These are phyloP conservation scores for Funneliformis geosporum DNA, from an alignment of 192 early-diverging fungal species.

Conservation along the genomic window DNA sequence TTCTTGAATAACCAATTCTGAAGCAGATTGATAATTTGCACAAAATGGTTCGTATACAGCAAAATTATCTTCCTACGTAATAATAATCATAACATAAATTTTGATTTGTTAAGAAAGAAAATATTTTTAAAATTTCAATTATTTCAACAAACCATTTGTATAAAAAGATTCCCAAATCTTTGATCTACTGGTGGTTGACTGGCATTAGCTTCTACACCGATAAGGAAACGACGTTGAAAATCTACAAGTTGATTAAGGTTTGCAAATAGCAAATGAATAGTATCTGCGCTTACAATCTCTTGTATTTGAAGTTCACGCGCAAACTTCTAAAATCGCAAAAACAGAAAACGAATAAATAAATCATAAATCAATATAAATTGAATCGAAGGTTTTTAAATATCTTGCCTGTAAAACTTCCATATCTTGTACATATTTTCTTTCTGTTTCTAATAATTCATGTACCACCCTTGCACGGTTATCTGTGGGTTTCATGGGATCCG, in stretches of 20 bases:
- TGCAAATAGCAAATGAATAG: constrained; percentile 81
- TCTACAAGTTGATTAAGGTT: constrained; percentile 94
- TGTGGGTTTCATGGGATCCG: constrained; percentile 64
- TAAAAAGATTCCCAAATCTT: constrained; percentile 83
- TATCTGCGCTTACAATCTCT: constrained; percentile 76
- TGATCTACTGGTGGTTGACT: constrained; percentile 76
- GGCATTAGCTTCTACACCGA: constrained; percentile 82
- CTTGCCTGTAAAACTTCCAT: constrained; percentile 75
- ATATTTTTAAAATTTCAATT: neutral
- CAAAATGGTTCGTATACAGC: constrained; percentile 92
- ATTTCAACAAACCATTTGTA: constrained; percentile 56
- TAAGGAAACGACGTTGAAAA: constrained; percentile 93
- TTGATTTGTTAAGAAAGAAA: neutral
- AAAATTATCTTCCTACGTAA: constrained; percentile 64
- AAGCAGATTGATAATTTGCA: constrained; percentile 81
- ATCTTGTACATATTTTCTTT: constrained; percentile 88
- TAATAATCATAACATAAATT: neutral
- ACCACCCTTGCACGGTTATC: constrained; percentile 89
- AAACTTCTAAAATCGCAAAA: constrained; percentile 54
- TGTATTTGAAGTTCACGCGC: constrained; percentile 68
- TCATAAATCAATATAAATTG: constrained; percentile 6
- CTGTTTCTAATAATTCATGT: constrained; percentile 89
- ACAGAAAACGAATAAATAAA: neutral
- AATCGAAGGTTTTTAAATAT: neutral
- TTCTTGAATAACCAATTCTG: constrained; percentile 70